Evolutionary conservation across 768 basidiomycete species (phyloP), one percentile per base, ranked within the genome.

Genomic region (Pleurotus sapidus): DNA sequence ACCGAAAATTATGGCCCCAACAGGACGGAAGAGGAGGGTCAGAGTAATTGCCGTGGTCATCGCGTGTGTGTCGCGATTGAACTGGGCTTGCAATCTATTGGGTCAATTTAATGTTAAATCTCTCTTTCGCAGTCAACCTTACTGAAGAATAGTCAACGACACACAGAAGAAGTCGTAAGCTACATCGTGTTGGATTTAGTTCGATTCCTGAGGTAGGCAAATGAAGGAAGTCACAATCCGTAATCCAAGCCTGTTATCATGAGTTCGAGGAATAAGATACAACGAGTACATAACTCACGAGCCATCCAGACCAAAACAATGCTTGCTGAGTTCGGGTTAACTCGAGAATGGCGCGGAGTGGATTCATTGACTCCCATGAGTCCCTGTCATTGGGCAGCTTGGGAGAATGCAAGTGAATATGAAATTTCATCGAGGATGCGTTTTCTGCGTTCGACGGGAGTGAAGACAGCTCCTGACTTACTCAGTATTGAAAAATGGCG

Each of bases 141-240:
- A 61, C 60, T 59, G 34, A 9, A 60, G 48, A 17, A 62, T 64
- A 25, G 74, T 76, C 60, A 80, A 70, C 18, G 81, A 77, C n/a
- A 81, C 87, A 37, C 78, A 74, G 70, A 89, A 89, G 68, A 84
- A 87, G 65, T 88, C 88, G 65, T 84, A 78, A 0, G 87, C 86
- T 62, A 37, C 2, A 15, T 5, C 12, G 43, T n/a, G 1, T 5
- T 17, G 43, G 4, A 4, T 9, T n/a, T 40, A 39, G 17, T 9
- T 18, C 20, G 38, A 14, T 30, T 1, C 15, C 20, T 17, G 9
- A 15, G 34, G 4, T 20, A 17, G 37, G 12, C 12, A 6, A 5
- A 40, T n/a, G 24, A 14, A 42, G 38, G 25, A 9, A 39, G 12
- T 27, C 46, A 59, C 58, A 34, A 49, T 59, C 58, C 27, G 58